These are phyloP conservation scores for Ophiognomonia clavigignenti-juglandacearum DNA, from an alignment of 2,329 filamentous ascomycete species.

Conservation along the genomic window DNA sequence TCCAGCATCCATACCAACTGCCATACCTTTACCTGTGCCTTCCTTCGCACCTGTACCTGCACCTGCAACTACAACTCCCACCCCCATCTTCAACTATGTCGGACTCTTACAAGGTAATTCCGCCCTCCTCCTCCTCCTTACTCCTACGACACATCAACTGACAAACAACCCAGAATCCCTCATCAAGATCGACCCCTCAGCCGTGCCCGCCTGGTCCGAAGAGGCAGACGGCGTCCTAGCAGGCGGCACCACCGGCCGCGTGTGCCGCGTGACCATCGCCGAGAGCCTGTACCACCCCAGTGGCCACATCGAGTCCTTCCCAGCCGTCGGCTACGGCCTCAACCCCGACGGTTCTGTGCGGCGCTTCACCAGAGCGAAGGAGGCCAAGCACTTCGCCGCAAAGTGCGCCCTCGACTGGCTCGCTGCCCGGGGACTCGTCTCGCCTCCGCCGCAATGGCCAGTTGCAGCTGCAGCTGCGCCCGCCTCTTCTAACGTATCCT, in stretches of 20 bases:
- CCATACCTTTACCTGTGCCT: slow-evolving; percentile 29
- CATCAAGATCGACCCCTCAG: background rate
- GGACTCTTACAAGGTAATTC: too few relatives aligned
- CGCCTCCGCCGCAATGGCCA: background rate
- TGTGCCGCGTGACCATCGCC: slow-evolving; percentile 21
- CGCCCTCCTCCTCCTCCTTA: too few relatives aligned
- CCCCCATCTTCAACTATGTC: too few relatives aligned
- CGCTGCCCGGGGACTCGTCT: slow-evolving; percentile 24
- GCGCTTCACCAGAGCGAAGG: slow-evolving; percentile 43
- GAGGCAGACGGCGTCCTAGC: slow-evolving; percentile 14
- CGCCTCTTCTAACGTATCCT: too few relatives aligned
- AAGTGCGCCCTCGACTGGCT: slow-evolving; percentile 41
- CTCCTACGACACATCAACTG: background rate
- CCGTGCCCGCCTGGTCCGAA: slow-evolving; percentile 19
- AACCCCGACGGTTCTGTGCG: slow-evolving; percentile 22
- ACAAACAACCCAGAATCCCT: background rate
- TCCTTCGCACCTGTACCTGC: background rate
- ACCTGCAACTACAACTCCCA: too few relatives aligned
- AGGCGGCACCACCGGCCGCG: slow-evolving; percentile 19
- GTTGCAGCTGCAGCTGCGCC: too few relatives aligned
- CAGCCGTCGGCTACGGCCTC: slow-evolving; percentile 3
- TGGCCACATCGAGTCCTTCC: slow-evolving; percentile 24
- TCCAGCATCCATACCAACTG: slow-evolving; percentile 15
- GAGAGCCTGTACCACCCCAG: slow-evolving; percentile 16
- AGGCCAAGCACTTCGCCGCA: slow-evolving; percentile 50